Base-by-base conservation (phyloP, 2,329 filamentous ascomycete genomes). In the Fonsecaea nubica region DNA sequence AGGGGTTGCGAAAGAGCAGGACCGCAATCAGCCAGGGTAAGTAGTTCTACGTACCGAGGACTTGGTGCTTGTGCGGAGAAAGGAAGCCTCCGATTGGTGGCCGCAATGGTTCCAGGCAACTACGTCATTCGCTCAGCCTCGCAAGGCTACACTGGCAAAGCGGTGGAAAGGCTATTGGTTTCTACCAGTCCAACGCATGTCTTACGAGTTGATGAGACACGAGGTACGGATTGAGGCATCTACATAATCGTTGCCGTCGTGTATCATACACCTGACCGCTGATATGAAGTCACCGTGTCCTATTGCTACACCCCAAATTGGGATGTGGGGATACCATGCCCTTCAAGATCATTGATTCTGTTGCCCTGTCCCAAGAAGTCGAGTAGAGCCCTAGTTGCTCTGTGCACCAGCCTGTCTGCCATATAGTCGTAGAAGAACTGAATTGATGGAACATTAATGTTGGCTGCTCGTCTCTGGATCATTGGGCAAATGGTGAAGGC, bases 61-160 rank as follows among this genome's bases (percentile, higher is more conserved):
- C 30, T 32, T 32, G 30, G 30, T 30, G 9, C 30, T 35, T 36
- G 58, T 32, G 58, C 42, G 33, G 30, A 25, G 42, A 52, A n/a
- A 38, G 35, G 40, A 33, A 25, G 50, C 6, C 42, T 60, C 58
- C 58, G 58, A 52, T 60, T 60, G 58, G 58, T 42, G n/a, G 32
- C 42, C 18, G 53, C 5, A 2, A 30, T 33, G 8, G 10, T 18
- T 32, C 10, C 9, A n/a, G 30, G 25, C 4, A 56, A 54, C 32
- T 50, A 50, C 18, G 45, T 25, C 45, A 50, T 13, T 30, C 10
- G 8, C 45, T 50, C 21, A 4, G 8, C 25, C 45, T 12, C 45
- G 25, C 45, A 12, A 50, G 45, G 45, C 45, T 50, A 25, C 45
- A 10, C 3, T 50, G 25, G 15, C 15, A 50, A 30, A 3, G 21